Evolutionary conservation across 2,329 filamentous ascomycete species (phyloP).

Genomic region (Neoarthrinium moseri): DNA sequence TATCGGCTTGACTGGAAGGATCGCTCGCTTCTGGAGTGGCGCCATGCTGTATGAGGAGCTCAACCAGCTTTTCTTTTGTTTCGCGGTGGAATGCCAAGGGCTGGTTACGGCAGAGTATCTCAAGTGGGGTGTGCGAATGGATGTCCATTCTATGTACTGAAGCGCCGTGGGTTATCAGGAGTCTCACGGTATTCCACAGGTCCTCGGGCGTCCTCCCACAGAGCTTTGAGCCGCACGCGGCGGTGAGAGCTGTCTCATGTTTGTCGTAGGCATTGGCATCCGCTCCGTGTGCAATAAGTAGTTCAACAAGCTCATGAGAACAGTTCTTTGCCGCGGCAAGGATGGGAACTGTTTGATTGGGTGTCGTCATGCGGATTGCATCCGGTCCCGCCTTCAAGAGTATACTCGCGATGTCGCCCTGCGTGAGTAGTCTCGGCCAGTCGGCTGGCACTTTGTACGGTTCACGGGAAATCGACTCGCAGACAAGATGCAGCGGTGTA

Average conservation of each 20-base stretch:
- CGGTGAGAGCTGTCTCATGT: neutral
- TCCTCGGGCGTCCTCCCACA: neutral
- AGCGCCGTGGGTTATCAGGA: neutral
- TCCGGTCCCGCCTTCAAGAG: neutral
- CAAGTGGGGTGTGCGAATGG: neutral
- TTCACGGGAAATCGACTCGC: too few species aligned
- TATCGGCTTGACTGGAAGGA: too few species aligned
- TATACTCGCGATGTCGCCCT: neutral
- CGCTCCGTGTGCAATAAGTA: conserved; percentile 9
- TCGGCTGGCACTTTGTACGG: too few species aligned
- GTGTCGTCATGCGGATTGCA: neutral
- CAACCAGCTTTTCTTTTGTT: neutral
- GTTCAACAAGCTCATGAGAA: neutral
- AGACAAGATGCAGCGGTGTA: neutral
- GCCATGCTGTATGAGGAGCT: neutral
- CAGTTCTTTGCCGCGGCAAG: neutral
- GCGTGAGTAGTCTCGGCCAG: neutral
- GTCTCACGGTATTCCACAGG: neutral
- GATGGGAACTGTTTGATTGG: neutral
- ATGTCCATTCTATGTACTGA: neutral
- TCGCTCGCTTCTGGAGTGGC: neutral
- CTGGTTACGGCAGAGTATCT: neutral
- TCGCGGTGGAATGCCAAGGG: neutral
- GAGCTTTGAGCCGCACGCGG: neutral
- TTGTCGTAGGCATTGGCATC: conserved; percentile 5